phyloP scores from a whole-genome alignment of 208 protist species.

The Acanthamoeba lenticulata region DNA sequence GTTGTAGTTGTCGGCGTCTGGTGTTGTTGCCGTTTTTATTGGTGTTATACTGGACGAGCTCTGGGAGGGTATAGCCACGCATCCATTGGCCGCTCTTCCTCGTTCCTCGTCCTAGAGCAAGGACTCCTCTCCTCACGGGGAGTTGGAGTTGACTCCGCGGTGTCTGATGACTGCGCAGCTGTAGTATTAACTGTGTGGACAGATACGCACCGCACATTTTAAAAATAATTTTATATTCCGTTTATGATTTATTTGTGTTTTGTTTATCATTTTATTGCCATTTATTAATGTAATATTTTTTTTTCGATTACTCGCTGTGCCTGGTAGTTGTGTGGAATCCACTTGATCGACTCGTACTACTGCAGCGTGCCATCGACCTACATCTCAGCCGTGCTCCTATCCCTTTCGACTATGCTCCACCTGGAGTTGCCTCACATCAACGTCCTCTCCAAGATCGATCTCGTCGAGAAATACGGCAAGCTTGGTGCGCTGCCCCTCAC shows the following conservation, averaged over 20 bases:
- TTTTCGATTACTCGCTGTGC: background rate
- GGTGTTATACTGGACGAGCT: background rate
- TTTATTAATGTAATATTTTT: slow-evolving; percentile 83
- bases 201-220: slow-evolving; percentile 15
- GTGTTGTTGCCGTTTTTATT: background rate
- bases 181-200: slow-evolving; percentile 16
- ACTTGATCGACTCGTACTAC: slow-evolving; percentile 96
- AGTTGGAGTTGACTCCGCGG: background rate
- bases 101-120: slow-evolving; percentile 3
- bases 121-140: background rate
- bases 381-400: slow-evolving; percentile 95
- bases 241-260: background rate
- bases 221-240: background rate
- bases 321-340: slow-evolving; percentile 91
- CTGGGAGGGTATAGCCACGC: background rate
- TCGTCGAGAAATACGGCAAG: slow-evolving; percentile 84
- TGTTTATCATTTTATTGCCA: slow-evolving; percentile 12
- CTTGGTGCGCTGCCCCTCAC: background rate
- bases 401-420: slow-evolving; percentile 96
- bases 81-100: background rate
- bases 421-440: slow-evolving; percentile 92
- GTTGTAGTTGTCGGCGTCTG: background rate
- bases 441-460: slow-evolving; percentile 97
- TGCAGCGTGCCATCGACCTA: slow-evolving; percentile 95
- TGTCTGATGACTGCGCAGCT: slow-evolving; percentile 13